Base-by-base conservation (phyloP, 441 rosid genomes). In the Pelargonium fulgidum region DNA sequence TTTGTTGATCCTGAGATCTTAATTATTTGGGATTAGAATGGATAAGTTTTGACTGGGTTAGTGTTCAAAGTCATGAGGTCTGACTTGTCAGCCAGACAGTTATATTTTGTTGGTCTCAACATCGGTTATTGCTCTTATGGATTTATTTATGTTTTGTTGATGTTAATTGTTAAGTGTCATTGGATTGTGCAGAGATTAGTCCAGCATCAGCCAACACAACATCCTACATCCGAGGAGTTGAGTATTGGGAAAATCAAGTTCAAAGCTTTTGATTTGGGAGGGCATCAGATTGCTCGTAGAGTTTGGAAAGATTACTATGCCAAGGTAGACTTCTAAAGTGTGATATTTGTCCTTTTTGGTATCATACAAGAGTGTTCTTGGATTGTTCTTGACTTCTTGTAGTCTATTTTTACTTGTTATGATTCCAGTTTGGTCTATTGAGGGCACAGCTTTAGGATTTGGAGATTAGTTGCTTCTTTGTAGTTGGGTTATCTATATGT, bases 201-300 rank as follows among this genome's bases (percentile, higher is more conserved):
- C 58, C 58, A 50, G 58, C 58, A 50, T 50, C 58, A 50, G 58
- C 58, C 58, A 50, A 50, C 58, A 50, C 58, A 50, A 12, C 16
- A 50, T 50, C 58, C 58, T 5, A 50, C 58, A 13, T 50, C 58
- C 5, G 58, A 50, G 58, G 58, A 50, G 58, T 50, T 50, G n/a
- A 50, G 58, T n/a, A 50, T 50, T 50, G 58, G 58, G 58, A 50
- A 50, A 50, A 50, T 50, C 58, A 50, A 50, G 58, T 50, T 50
- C n/a, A 50, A 50, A 50, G 58, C 58, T 50, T 50, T 50, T 50
- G 58, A 50, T 50, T 50, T 50, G 58, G 58, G 58, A 50, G 58
- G 58, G 58, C 58, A 50, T 50, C 58, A 50, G 19, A 50, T 50
- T 50, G 58, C 58, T 50, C 58, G 58, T n/a, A 50, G 58, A 50